phyloP scores from a whole-genome alignment of 1,284 basidiomycete genomes.

The Takashimella koratensis region DNA sequence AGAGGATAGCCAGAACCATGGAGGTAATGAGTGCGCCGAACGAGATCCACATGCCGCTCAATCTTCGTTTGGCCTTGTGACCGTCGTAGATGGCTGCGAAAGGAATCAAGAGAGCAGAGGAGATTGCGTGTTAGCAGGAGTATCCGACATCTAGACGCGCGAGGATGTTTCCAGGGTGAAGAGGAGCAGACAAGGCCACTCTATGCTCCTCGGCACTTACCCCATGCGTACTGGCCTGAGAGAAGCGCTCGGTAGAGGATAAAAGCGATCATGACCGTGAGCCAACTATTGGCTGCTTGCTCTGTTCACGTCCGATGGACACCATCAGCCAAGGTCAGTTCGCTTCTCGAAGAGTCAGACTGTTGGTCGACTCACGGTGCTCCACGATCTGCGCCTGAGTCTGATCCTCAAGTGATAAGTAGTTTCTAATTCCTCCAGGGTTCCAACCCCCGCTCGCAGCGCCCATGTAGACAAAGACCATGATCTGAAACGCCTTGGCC shows the following conservation, averaged over 20 bases:
- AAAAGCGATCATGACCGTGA: conserved; percentile 23
- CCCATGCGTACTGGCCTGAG: conserved; percentile 19
- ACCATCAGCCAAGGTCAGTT: not conserved
- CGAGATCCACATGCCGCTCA: not conserved
- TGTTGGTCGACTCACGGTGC: not conserved
- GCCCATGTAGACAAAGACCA: conserved; percentile 33
- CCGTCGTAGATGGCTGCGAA: not conserved
- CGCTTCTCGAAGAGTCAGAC: not conserved
- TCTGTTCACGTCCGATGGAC: not conserved
- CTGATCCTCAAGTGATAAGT: not conserved
- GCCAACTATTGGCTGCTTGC: conserved; percentile 14
- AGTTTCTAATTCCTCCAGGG: conserved; percentile 4
- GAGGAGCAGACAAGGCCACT: not conserved
- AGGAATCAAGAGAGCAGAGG: no score
- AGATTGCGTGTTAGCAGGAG: no score
- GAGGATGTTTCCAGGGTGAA: not conserved
- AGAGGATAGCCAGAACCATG: conserved; percentile 12
- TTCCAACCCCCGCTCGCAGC: conserved; percentile 33
- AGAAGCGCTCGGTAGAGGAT: conserved; percentile 16
- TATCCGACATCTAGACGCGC: no score
- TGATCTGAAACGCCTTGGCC: conserved; percentile 27
- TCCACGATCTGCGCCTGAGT: not conserved
- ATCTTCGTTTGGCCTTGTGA: not conserved
- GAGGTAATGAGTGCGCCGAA: conserved; percentile 14
- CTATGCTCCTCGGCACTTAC: not conserved